phyloP scores from a whole-genome alignment of 176 grass and related monocot genomes.

The Rhynchospora breviuscula region DNA sequence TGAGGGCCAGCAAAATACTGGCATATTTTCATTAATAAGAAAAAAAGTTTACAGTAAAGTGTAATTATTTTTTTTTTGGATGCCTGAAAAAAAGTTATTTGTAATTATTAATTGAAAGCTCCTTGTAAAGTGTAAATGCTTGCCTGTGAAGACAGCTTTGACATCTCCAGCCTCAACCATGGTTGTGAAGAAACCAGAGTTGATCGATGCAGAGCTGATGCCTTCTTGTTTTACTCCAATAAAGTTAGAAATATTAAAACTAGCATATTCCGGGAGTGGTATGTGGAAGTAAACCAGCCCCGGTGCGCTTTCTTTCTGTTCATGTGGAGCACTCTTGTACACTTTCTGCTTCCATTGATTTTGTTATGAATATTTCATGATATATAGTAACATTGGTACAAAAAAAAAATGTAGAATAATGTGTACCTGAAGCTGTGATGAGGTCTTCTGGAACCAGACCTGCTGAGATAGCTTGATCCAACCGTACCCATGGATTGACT shows the following conservation, averaged over 20 bases:
- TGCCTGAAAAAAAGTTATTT: too few relatives aligned
- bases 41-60: too few relatives aligned
- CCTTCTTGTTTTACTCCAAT: conserved; percentile 81
- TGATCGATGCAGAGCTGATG: conserved; percentile 75
- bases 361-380: conserved; percentile 15
- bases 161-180: conserved; percentile 90
- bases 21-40: too few relatives aligned
- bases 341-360: conserved; percentile 38
- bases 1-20: too few relatives aligned
- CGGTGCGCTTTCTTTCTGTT: conserved; percentile 64
- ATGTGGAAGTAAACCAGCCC: conserved; percentile 90
- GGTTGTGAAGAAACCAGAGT: conserved; percentile 86
- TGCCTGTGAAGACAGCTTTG: conserved; percentile 55
- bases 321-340: conserved; percentile 37
- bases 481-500: conserved; percentile 50
- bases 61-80: too few relatives aligned
- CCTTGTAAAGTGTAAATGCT: background rate
- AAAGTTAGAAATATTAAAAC: conserved; percentile 53
- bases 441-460: conserved; percentile 77
- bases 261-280: conserved; percentile 70
- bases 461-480: conserved; percentile 95
- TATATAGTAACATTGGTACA: background rate
- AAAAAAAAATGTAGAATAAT: background rate
- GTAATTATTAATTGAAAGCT: background rate
- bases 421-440: conserved; percentile 58